Conservation (phyloP, 805 yeast genomes). For the Metschnikowia drakensbergensis region DNA sequence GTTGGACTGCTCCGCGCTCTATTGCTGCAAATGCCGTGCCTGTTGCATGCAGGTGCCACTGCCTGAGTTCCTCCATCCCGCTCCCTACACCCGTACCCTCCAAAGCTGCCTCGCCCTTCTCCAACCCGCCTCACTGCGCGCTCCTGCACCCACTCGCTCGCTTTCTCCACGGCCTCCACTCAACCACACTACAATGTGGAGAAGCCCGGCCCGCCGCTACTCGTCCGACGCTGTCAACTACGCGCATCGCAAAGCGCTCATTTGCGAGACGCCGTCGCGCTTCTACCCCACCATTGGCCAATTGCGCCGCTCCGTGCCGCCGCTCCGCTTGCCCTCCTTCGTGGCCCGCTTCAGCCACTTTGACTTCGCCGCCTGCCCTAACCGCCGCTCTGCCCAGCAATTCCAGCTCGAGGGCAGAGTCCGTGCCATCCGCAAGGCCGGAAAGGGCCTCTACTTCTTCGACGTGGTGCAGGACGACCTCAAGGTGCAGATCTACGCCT, state of each 20-base stretch:
- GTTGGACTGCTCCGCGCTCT: background rate
- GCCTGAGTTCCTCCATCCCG: too few species aligned
- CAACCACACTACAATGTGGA: background rate
- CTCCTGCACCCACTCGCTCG: too few species aligned
- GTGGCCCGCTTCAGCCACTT: conserved; percentile 23
- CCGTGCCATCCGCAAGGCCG: conserved; percentile 54
- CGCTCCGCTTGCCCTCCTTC: conserved; percentile 39
- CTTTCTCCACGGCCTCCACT: too few species aligned
- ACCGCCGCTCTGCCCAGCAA: conserved; percentile 5
- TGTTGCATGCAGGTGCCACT: background rate
- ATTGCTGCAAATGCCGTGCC: background rate
- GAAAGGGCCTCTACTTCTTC: conserved; percentile 64
- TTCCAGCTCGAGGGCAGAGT: conserved; percentile 53
- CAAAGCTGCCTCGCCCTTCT: background rate
- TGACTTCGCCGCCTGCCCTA: conserved; percentile 16
- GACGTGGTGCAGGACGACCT: conserved; percentile 61
- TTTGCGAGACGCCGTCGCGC: conserved; percentile 9
- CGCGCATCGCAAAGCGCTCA: conserved; percentile 12
- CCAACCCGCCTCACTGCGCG: background rate
- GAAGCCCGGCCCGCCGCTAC: background rate
- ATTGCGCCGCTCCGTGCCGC: conserved; percentile 3
- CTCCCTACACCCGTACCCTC: too few species aligned
- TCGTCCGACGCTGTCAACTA: conserved; percentile 9
- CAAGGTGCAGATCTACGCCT: conserved; percentile 60
- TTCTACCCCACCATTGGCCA: conserved; percentile 14